A percentile compares a stretch with the other conserved stretches of the same genome.
These are phyloP conservation scores for Corchorus capsularis DNA, from an alignment of 345 rosid genomes.

Conservation along the genomic window DNA sequence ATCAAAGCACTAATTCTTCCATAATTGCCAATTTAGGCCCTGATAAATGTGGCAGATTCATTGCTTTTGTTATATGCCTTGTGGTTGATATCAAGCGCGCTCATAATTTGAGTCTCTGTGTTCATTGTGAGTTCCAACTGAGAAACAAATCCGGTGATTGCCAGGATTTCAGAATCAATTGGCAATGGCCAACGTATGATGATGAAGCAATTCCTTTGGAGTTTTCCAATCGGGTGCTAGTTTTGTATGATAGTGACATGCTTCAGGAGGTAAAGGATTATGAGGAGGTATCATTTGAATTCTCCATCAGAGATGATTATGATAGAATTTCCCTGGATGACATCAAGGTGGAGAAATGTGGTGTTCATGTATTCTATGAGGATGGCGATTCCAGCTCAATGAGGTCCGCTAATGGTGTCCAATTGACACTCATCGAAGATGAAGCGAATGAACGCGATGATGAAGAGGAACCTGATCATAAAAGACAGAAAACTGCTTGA, in stretches of 20 bases:
- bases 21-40: background rate
- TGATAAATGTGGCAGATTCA: background rate
- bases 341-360: background rate
- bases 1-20: background rate
- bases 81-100: background rate
- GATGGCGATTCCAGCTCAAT: background rate
- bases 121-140: background rate
- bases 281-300: background rate
- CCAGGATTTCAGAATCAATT: too few species aligned
- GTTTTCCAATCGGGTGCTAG: background rate
- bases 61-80: background rate
- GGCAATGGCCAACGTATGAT: too few species aligned
- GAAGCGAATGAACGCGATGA: background rate
- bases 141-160: background rate
- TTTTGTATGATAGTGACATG: background rate
- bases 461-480: background rate
- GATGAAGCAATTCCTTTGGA: too few species aligned
- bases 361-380: background rate
- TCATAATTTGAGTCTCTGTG: background rate
- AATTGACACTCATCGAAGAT: background rate
- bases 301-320: background rate
- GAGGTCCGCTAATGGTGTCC: background rate
- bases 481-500: background rate
- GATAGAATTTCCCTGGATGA: background rate
- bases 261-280: background rate